Evolutionary conservation across 2,329 filamentous ascomycete genomes (phyloP), one percentile per base, ranked within the genome.

Genomic region (Penicillium sp.): DNA sequence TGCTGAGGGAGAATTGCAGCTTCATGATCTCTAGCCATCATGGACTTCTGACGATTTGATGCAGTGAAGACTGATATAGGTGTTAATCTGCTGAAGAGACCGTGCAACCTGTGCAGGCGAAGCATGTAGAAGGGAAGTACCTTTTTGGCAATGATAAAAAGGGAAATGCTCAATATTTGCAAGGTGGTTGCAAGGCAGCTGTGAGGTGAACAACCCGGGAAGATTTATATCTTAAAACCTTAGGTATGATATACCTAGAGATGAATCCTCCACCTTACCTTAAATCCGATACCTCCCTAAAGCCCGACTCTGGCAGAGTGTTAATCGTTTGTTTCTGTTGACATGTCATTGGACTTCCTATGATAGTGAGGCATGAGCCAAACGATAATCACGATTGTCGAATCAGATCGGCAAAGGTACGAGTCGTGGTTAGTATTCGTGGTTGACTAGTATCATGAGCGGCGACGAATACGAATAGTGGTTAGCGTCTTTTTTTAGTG

Each of bases 1-100:
- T 39, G 19, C 31, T 51, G 27, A 9, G 41, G 39, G 14, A 56
- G 31, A 10, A 52, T 47, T 26, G 53, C 53, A 14, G 61, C 63
- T 22, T 49, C 44, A 14, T 63, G 59, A 29, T 48, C 22, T 22
- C 14, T n/a, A 9, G 47, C 8, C 56, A 56, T 59, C 11, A 47
- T 48, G 46, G 29, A 24, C 24, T 5, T 24, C 10, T 14, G 24
- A 19, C 16, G 16, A 27, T 16, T 29, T 19, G 35, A 37, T n/a
- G 35, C n/a, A 0, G 35, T n/a, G 8, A 19, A 4, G 4, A 10
- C 35, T 37, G 16, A 8, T 10, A 11, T 19, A 11, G 16, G 16
- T 2, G 16, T 37, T 9, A 19, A 7, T 37, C 35, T 37, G 9
- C 35, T 19, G 16, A 37, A 37, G 3, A 19, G n/a, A 19, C 5